phyloP scores from a whole-genome alignment of 2,329 filamentous ascomycete species.

The Paramyrothecium roridum region DNA sequence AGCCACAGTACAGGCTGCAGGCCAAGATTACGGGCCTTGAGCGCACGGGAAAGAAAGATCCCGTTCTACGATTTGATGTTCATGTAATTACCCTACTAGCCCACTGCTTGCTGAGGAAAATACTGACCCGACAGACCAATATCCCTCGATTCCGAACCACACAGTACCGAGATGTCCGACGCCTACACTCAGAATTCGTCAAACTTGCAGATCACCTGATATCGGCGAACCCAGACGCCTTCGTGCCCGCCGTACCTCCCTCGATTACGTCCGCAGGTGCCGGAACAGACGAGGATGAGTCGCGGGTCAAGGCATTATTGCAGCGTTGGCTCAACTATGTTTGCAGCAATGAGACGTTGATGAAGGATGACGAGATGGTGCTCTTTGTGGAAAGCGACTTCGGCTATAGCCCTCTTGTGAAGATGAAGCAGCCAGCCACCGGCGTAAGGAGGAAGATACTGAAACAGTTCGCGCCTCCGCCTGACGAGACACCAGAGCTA shows the following conservation, averaged over 20 bases:
- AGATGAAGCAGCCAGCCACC: conserved; percentile 94
- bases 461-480: conserved; percentile 96
- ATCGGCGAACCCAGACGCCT: conserved; percentile 92
- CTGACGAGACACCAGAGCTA: conserved; percentile 94
- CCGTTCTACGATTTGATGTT: conserved; percentile 91
- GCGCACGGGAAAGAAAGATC: conserved; percentile 91
- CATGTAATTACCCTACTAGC: conserved; percentile 58
- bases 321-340: conserved; percentile 96
- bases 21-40: conserved; percentile 94
- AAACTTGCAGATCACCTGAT: conserved; percentile 96
- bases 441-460: conserved; percentile 92
- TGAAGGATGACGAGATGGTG: conserved; percentile 94
- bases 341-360: conserved; percentile 86
- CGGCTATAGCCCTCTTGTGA: conserved; percentile 92
- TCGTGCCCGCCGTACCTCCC: conserved; percentile 93
- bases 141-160: conserved; percentile 97
- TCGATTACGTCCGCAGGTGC: conserved; percentile 90
- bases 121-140: conserved; percentile 69
- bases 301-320: conserved; percentile 80
- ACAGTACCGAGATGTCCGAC: conserved; percentile 94
- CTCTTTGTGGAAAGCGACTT: conserved; percentile 99
- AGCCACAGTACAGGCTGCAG: conserved; percentile 79
- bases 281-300: conserved; percentile 94
- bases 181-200: conserved; percentile 90
- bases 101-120: background rate